Evolutionary conservation across 2,329 filamentous ascomycete genomes (phyloP), one percentile per base, ranked within the genome.

Genomic region (Penicillium sp.): DNA sequence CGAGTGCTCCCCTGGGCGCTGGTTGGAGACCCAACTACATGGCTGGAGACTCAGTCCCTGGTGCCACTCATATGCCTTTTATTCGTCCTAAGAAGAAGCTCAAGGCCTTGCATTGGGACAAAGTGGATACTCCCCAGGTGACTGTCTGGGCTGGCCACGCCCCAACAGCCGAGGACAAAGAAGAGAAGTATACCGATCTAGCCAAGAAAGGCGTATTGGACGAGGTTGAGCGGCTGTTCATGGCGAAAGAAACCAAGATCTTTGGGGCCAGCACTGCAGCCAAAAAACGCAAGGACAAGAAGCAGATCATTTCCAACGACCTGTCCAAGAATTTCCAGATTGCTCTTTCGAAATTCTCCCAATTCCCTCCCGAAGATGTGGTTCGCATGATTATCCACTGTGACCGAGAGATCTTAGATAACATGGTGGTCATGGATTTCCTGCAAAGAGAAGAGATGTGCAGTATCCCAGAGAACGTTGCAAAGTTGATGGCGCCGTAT

Each of bases 31-130:
- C 90, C 8, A 88, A 91, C 61, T 97, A 90, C 78, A 77, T 96
- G 48, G 84, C 88, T 62, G 81, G 85, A 63, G 80, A 83, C 31
- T 83, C 84, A 59, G 77, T 79, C 21, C 72, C 82, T 14, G 77
- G 86, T 22, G 84, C 85, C 8, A 81, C 91, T 64, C 86, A 88
- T 44, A 78, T 96, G 67, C 88, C 91, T 35, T 90, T 92, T 59
- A 90, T 92, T 52, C 83, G 93, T 66, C 92, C 95, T 22, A 98
- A 97, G 85, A 98, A 96, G 86, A 59, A 59, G 46, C 91, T 99
- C 75, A 99, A 99, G 86, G 93, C 93, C 57, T 83, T 99, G 65
- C 95, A 99, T 79, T 98, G 95, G 93, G 95, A 99, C 78, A 98
- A 98, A 81, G 91, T 99, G 53, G 95, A 99, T 75, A 85, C 90